A percentile compares a stretch with the other conserved stretches of the same genome.
Evolutionary conservation across 257 asterid species (phyloP).

Genomic region (Striga asiatica): DNA sequence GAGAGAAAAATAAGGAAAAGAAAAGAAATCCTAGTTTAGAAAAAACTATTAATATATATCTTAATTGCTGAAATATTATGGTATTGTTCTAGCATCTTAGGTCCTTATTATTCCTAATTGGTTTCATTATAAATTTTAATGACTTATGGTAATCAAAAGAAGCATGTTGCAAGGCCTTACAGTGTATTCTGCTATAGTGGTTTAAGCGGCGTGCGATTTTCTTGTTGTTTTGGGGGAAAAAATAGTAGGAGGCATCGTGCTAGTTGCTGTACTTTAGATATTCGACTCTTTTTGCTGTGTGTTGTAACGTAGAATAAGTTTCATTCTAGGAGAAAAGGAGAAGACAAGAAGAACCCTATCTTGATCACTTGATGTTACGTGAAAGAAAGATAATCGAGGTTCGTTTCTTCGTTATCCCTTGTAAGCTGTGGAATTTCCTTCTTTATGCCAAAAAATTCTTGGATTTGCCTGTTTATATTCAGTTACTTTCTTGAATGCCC

Average conservation of each 20-base stretch:
- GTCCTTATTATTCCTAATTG: slow-evolving; percentile 5
- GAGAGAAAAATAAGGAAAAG: too few species aligned
- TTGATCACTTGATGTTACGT: slow-evolving; percentile 21
- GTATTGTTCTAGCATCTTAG: slow-evolving; percentile 22
- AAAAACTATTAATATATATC: slow-evolving; percentile 11
- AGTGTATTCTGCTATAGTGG: background rate
- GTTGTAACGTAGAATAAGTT: slow-evolving; percentile 22
- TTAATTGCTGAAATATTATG: slow-evolving; percentile 28
- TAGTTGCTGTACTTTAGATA: slow-evolving; percentile 10
- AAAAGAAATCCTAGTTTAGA: slow-evolving; percentile 30
- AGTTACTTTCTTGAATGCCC: background rate
- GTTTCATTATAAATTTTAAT: slow-evolving; percentile 5
- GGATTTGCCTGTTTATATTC: background rate
- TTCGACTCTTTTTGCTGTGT: slow-evolving; percentile 3
- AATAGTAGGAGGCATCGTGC: slow-evolving; percentile 6
- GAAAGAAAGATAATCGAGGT: slow-evolving; percentile 10
- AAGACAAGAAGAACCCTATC: slow-evolving; percentile 15
- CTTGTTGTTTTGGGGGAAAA: slow-evolving; percentile 1
- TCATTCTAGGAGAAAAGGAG: slow-evolving; percentile 19
- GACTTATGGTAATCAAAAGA: too few species aligned
- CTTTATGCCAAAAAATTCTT: slow-evolving; percentile 19
- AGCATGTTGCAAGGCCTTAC: too few species aligned
- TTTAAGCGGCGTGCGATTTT: background rate
- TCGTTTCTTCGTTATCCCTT: slow-evolving; percentile 4
- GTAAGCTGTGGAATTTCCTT: background rate